Evolutionary conservation across 1,139 yeast genomes (phyloP).

Genomic region (Saccharomyces pastorianus): DNA sequence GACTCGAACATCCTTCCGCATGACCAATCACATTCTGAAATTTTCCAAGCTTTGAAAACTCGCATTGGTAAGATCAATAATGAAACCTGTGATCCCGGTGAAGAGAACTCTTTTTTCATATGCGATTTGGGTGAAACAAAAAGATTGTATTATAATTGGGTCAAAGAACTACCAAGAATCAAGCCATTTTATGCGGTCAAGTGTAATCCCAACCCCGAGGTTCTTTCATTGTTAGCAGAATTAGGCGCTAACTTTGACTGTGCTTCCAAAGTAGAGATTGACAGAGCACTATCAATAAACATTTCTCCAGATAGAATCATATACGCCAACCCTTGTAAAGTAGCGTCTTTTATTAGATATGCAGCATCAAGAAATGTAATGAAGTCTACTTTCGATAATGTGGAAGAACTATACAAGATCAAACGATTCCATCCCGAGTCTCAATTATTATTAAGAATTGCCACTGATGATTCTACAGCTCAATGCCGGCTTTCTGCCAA

Average conservation of each 20-base stretch:
- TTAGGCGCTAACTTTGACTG: constrained; percentile 84
- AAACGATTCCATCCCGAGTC: constrained; percentile 59
- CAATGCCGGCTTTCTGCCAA: constrained; percentile 83
- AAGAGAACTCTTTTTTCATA: constrained; percentile 80
- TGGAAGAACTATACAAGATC: constrained; percentile 74
- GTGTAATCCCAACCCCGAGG: constrained; percentile 69
- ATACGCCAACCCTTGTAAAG: constrained; percentile 92
- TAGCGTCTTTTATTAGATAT: constrained; percentile 67
- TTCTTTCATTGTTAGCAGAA: constrained; percentile 48
- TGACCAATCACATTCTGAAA: constrained; percentile 27
- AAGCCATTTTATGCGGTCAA: constrained; percentile 88
- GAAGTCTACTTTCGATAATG: constrained; percentile 84
- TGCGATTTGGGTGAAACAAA: constrained; percentile 73
- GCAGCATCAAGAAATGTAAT: constrained; percentile 51
- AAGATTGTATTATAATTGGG: constrained; percentile 59
- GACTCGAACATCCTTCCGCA: constrained; percentile 16
- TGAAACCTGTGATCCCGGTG: constrained; percentile 63
- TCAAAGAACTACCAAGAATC: constrained; percentile 55
- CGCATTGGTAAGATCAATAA: constrained; percentile 45
- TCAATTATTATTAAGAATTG: constrained; percentile 66
- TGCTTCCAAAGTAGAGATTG: constrained; percentile 83
- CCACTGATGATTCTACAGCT: constrained; percentile 85
- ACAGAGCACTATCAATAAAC: constrained; percentile 53
- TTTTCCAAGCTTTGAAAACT: constrained; percentile 39
- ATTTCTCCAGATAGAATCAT: constrained; percentile 60